Percentiles rank a stretch among this genome's conserved stretches.
phyloP scores from a whole-genome alignment of 208 protist species.

The Blastocrithidia nonstop region DNA sequence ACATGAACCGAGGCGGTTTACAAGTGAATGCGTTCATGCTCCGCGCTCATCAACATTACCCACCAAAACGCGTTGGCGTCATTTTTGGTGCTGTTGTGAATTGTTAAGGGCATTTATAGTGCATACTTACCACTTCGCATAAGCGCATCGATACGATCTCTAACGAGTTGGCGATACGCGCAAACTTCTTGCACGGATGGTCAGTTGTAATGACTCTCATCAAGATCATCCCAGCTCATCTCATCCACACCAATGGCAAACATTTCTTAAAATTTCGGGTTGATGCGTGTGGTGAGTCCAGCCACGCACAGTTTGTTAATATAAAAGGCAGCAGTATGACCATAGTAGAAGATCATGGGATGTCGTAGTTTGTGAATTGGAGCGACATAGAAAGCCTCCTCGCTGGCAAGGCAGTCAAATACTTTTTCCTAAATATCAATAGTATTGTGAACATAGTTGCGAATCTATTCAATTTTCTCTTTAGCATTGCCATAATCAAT shows the following conservation, averaged over 20 bases:
- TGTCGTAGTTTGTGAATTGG: slow-evolving; percentile 88
- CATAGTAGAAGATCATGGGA: slow-evolving; percentile 94
- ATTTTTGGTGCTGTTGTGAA: slow-evolving; percentile 58
- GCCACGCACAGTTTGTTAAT: slow-evolving; percentile 92
- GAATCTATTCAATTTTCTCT: slow-evolving; percentile 69
- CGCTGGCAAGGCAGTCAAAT: slow-evolving; percentile 53
- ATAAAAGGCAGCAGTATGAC: slow-evolving; percentile 90
- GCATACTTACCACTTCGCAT: slow-evolving; percentile 54
- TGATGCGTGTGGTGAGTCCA: slow-evolving; percentile 65
- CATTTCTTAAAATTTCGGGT: slow-evolving; percentile 81
- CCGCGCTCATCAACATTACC: slow-evolving; percentile 90
- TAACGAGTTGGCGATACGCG: slow-evolving; percentile 78
- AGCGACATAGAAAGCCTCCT: slow-evolving; percentile 73
- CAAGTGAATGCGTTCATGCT: slow-evolving; percentile 95
- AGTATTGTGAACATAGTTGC: slow-evolving; percentile 78
- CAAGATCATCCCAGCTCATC: slow-evolving; percentile 95
- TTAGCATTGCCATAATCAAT: slow-evolving; percentile 32
- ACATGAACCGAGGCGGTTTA: slow-evolving; percentile 94
- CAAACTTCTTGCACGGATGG: slow-evolving; percentile 69
- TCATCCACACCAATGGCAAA: slow-evolving; percentile 95
- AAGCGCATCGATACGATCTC: slow-evolving; percentile 54
- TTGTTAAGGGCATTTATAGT: slow-evolving; percentile 64
- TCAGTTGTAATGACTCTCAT: slow-evolving; percentile 79
- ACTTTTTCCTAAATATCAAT: slow-evolving; percentile 78
- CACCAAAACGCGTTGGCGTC: slow-evolving; percentile 78